Percentiles rank a stretch among this genome's conserved stretches.
These are phyloP conservation scores for Erodium moschatum DNA, from an alignment of 441 rosid genomes.

Conservation along the genomic window DNA sequence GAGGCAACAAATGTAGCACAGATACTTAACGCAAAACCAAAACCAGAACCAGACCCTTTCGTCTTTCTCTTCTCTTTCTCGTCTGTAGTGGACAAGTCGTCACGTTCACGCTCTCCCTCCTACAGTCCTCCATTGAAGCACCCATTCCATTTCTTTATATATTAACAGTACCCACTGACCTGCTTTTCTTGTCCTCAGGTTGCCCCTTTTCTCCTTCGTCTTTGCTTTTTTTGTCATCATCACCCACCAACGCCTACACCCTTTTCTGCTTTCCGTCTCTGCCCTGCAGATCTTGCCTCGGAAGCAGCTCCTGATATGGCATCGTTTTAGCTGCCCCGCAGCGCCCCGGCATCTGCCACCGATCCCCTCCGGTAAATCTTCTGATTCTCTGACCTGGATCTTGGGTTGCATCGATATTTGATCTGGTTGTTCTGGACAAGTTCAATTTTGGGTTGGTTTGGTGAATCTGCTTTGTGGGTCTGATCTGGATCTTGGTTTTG, in stretches of 20 bases:
- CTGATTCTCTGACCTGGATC: background rate
- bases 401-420: background rate
- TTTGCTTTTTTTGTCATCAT: background rate
- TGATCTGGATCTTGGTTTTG: background rate
- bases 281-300: background rate
- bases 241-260: slow-evolving; percentile 1
- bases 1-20: background rate
- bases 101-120: background rate
- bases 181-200: background rate
- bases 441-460: background rate
- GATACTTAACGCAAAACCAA: no score
- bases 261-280: background rate
- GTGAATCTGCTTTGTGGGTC: slow-evolving; percentile 7
- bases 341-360: background rate
- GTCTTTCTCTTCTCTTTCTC: background rate
- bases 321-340: background rate
- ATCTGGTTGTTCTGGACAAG: no score
- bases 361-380: slow-evolving; percentile 1
- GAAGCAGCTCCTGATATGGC: background rate
- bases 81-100: no score
- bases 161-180: background rate
- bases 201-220: background rate
- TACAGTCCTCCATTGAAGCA: background rate
- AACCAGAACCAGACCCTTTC: background rate
- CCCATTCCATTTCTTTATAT: background rate